Evolutionary conservation across 202 grass and related monocot genomes (phyloP), one percentile per base, ranked within the genome.

Genomic region (Zizania palustris): DNA sequence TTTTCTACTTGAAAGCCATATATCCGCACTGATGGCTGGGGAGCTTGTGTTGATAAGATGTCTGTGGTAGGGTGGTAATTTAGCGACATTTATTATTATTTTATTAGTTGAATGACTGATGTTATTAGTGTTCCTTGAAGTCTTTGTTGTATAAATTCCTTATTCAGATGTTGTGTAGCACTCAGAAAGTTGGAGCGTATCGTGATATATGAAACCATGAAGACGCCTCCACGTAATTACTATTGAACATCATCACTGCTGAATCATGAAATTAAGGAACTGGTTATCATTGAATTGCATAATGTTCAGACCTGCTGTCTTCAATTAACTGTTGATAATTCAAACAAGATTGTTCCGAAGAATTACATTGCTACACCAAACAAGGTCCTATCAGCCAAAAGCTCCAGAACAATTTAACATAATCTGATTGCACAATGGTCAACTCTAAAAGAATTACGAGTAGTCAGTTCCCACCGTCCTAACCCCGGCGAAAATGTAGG

Each of bases 381-480:
- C 40, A 16, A 51, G 6, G 9, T 38, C 60, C 53, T 62, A 68
- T 55, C 20, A 61, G 36, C 60, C 53, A 48, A 83, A 37, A 19
- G 50, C 38, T 42, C 5, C 39, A 62, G 40, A 69, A 36, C 45
- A 63, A 69, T 53, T 48, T 72, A 5, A 79, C 45, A 10, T 40
- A 53, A 80, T 68, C 55, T 33, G 22, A 68, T 53, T 28, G 33
- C n/a, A 20, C 44, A 72, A 67, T 37, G 55, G 38, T 56, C 61
- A 79, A 53, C 65, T 71, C 66, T 35, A 63, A 80, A 78, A 84
- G 70, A 84, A 88, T 74, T 41, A 28, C 28, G 28, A 28, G 28
- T 28, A 28, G 28, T 28, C 28, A 28, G 51, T n/a, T n/a, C n/a
- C n/a, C n/a, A n/a, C n/a, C n/a, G 20, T 66, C 21, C 11, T 14